Percentiles rank a stretch among this genome's conserved stretches.
Evolutionary conservation across 1,284 basidiomycete species (phyloP).

Genomic region (Coniferiporia weirii): DNA sequence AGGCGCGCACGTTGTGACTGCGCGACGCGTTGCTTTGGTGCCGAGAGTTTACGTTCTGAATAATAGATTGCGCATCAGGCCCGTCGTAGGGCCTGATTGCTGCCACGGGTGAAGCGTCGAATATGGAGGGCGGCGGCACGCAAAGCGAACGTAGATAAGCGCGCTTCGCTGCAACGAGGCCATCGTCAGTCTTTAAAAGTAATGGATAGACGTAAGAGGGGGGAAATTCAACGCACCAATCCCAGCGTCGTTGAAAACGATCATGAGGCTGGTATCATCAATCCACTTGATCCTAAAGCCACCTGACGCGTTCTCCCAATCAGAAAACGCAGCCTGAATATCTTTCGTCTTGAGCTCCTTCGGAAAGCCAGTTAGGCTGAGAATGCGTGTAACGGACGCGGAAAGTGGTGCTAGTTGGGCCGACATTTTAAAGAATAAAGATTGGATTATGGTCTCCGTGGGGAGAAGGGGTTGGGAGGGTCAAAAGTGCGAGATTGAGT

Average conservation of each 20-base stretch:
- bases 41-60: conserved; percentile 79
- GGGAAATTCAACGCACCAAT: conserved; percentile 54
- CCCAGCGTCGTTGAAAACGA: conserved; percentile 87
- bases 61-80: conserved; percentile 86
- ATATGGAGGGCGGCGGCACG: conserved; percentile 64
- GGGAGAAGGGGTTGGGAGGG: not conserved
- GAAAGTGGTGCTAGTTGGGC: conserved; percentile 74
- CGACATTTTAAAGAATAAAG: conserved; percentile 28
- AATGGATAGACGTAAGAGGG: conserved; percentile 15
- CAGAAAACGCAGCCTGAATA: conserved; percentile 85
- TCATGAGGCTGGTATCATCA: conserved; percentile 92
- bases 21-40: conserved; percentile 58
- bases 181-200: conserved; percentile 22
- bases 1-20: conserved; percentile 63
- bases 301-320: conserved; percentile 82
- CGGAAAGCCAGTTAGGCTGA: conserved; percentile 87
- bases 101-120: conserved; percentile 52
- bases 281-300: conserved; percentile 99
- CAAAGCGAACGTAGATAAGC: conserved; percentile 89
- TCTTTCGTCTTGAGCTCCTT: conserved; percentile 97
- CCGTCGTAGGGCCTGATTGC: conserved; percentile 88
- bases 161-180: conserved; percentile 66
- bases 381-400: conserved; percentile 92
- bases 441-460: conserved; percentile 3
- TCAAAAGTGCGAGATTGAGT: conserved; percentile 3